phyloP scores from a whole-genome alignment of 495 filamentous ascomycete species.

The Penicillium parvum region DNA sequence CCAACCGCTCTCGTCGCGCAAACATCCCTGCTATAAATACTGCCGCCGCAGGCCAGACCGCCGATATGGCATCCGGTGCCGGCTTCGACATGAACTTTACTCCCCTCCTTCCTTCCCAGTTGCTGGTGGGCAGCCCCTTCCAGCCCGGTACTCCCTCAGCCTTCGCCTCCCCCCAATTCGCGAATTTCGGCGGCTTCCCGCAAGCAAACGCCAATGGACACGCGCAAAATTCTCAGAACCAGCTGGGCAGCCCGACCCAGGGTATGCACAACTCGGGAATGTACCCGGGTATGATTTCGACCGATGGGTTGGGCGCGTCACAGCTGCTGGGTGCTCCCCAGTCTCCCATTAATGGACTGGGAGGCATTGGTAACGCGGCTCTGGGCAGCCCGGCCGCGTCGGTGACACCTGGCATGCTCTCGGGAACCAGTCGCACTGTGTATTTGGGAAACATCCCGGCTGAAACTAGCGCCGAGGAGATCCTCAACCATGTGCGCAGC shows the following conservation, averaged over 20 bases:
- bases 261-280: slow-evolving; percentile 63
- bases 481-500: slow-evolving; percentile 92
- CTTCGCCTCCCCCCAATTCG: slow-evolving; percentile 88
- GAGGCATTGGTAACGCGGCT: slow-evolving; percentile 53
- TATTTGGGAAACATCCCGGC: slow-evolving; percentile 97
- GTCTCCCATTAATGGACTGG: slow-evolving; percentile 76
- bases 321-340: slow-evolving; percentile 74
- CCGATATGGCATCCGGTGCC: slow-evolving; percentile 81
- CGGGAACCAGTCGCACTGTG: slow-evolving; percentile 90
- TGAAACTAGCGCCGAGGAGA: slow-evolving; percentile 97
- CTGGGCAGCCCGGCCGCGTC: slow-evolving; percentile 62
- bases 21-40: slow-evolving; percentile 97
- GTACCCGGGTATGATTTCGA: slow-evolving; percentile 74
- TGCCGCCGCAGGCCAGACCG: slow-evolving; percentile 49
- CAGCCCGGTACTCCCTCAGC: slow-evolving; percentile 88
- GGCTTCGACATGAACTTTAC: slow-evolving; percentile 98
- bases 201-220: slow-evolving; percentile 60
- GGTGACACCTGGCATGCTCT: slow-evolving; percentile 73
- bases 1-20: slow-evolving; percentile 71
- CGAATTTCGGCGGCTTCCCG: slow-evolving; percentile 72
- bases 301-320: slow-evolving; percentile 66
- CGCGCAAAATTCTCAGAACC: slow-evolving; percentile 52
- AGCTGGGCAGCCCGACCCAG: slow-evolving; percentile 57
- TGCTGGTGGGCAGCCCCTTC: slow-evolving; percentile 93
- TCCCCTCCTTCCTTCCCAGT: slow-evolving; percentile 86